Base-by-base conservation (phyloP, 1,139 yeast species). In the Nakaseomyces kungkrabaensis region DNA sequence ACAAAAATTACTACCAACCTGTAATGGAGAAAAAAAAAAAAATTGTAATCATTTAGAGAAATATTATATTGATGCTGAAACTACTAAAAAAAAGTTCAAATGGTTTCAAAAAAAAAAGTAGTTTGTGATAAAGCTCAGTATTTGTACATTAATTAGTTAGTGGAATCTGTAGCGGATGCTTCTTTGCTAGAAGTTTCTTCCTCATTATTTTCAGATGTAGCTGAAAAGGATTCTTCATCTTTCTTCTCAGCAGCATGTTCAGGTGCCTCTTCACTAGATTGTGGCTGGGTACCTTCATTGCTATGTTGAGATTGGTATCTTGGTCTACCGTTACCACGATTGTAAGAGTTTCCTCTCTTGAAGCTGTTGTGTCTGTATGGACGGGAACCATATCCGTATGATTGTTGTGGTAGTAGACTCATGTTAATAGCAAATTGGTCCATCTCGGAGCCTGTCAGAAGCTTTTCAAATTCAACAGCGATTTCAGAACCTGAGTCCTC, bases 401-500 rank as follows among this genome's bases (percentile, higher is more conserved):
- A 34, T 37, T 47, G 43, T 36, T 37, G 43, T 31, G 58, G 56
- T 5, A 50, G 37, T 8, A 53, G 48, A 2, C 58, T 42, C 24
- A 57, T 50, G 27, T 49, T 53, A 37, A 59, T 51, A 51, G 52
- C 50, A 47, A 51, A 59, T 37, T 58, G 60, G 45, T 62, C 63
- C 43, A 61, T 45, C 37, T 50, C 62, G 31, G 49, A 50, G 46
- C 59, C 62, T 25, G 51, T 43, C 36, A 59, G 47, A 46, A 48
- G 47, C 25, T 53, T 53, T 55, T 67, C 55, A 55, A 63, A 51
- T 32, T 70, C 59, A 13, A 59, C 50, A 10, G 46, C 51, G 13
- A 53, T 50, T 38, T 52, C 51, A 1, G 41, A n/a, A 4, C 29
- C 42, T 11, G 29, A 22, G 10, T 34, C 34, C 4, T 49, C 52